Evolutionary conservation across 352 stramenopile genomes (phyloP).

Genomic region (Elongisporangium senticosum): DNA sequence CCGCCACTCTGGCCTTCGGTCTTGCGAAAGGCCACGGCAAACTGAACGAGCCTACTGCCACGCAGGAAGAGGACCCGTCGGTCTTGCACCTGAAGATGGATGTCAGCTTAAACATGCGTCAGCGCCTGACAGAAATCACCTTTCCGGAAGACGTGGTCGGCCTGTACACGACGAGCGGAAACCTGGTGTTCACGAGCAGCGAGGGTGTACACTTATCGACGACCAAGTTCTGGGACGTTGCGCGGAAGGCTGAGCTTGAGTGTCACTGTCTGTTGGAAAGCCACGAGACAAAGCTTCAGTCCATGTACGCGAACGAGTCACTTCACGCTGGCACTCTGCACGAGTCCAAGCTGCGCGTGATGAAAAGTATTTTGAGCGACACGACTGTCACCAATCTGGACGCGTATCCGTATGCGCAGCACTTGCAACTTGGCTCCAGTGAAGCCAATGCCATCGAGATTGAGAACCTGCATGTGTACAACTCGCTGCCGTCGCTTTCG

Average conservation of each 20-base stretch:
- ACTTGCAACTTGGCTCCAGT: constrained; percentile 8
- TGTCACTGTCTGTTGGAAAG: constrained; percentile 27
- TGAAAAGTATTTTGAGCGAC: constrained; percentile 44
- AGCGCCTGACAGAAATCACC: constrained; percentile 11
- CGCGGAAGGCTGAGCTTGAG: constrained; percentile 44
- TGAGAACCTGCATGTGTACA: constrained; percentile 51
- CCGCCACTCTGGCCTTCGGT: constrained; percentile 38
- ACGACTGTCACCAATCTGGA: constrained; percentile 27
- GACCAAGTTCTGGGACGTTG: constrained; percentile 47
- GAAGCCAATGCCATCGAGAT: constrained; percentile 24
- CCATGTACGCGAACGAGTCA: constrained; percentile 53
- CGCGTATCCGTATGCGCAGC: constrained; percentile 18
- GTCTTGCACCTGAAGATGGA: constrained; percentile 44
- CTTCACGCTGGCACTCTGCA: constrained; percentile 30
- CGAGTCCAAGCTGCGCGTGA: constrained; percentile 23
- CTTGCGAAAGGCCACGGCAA: constrained; percentile 26
- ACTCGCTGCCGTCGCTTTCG: constrained; percentile 42
- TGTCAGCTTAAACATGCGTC: constrained; percentile 38
- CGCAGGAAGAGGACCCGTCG: constrained; percentile 5
- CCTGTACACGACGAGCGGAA: constrained; percentile 35
- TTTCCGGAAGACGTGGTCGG: constrained; percentile 26
- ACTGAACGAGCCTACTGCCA: constrained; percentile 10
- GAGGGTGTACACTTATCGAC: constrained; percentile 28
- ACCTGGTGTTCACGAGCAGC: constrained; percentile 47
- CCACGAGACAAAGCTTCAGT: constrained; percentile 62